phyloP scores from a whole-genome alignment of 116 monocot species.

The Thalassia testudinum region DNA sequence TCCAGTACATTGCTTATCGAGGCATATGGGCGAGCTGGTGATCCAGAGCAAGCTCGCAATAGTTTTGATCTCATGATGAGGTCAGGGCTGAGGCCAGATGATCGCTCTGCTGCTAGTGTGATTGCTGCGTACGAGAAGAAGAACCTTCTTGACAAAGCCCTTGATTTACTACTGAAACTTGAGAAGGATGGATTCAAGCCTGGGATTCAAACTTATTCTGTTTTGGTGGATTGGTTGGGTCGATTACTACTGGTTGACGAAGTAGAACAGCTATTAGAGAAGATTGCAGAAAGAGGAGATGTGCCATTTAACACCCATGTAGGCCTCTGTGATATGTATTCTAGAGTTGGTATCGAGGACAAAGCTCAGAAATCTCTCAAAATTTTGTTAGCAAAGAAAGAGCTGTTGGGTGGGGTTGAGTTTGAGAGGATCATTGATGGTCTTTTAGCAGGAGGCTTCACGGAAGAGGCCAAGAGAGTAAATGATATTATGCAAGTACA shows the following conservation, averaged over 20 bases:
- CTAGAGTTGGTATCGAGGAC: conserved; percentile 23
- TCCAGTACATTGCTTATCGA: conserved; percentile 40
- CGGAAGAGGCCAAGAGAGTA: conserved; percentile 48
- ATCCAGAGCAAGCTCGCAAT: conserved; percentile 38
- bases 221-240: conserved; percentile 73
- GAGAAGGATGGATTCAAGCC: conserved; percentile 64
- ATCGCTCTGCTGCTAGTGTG: conserved; percentile 46
- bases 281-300: conserved; percentile 42
- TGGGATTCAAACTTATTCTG: conserved; percentile 41
- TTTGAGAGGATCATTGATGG: conserved; percentile 55
- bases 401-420: conserved; percentile 29
- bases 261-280: conserved; percentile 42
- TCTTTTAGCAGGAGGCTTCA: conserved; percentile 39
- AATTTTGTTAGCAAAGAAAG: conserved; percentile 50
- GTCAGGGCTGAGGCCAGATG: conserved; percentile 42
- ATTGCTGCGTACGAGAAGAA: conserved; percentile 44
- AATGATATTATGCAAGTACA: conserved; percentile 31
- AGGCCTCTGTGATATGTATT: conserved; percentile 66
- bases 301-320: conserved; percentile 39
- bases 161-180: conserved; percentile 47
- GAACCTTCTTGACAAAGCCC: conserved; percentile 69
- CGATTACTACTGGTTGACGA: conserved; percentile 66
- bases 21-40: conserved; percentile 26
- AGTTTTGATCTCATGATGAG: conserved; percentile 49
- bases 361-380: conserved; percentile 34